Base-by-base conservation (phyloP, 2,329 filamentous ascomycete species). In the Pseudopithomyces chartarum region DNA sequence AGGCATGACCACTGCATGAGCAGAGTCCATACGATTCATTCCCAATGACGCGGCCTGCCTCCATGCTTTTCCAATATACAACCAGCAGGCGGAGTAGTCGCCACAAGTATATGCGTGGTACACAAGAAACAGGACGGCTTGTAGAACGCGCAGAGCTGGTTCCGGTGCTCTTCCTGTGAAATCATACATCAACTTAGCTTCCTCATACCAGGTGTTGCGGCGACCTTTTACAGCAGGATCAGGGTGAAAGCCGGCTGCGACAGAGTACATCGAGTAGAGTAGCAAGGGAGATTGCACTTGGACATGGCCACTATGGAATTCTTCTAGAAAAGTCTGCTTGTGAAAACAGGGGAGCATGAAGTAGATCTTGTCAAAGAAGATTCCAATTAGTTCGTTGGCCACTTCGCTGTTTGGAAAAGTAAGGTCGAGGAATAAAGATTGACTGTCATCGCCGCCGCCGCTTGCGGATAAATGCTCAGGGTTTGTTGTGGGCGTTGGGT, bases 11-110 rank as follows among this genome's bases (percentile, higher is more conserved):
- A 49, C 49, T 20, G 52, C 45, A 19, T 57, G 47, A 3, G 42
- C 56, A 12, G 60, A 57, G 51, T 74, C 71, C 55, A 73, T 61
- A 5, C 65, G 62, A 51, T 74, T 73, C 40, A 73, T 53, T 3
- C 66, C 62, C 5, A 73, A 52, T 10, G 65, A 59, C 12, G 66
- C 68, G 3, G 60, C 65, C 52, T 74, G 71, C 42, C 70, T 63
- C 72, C 72, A 75, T 6, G 67, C 65, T 45, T 71, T 73, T 6
- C 69, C 72, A 17, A 74, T 40, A n/a, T 58, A 65, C 2, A 73
- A 48, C 67, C 68, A 74, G 33, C 61, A 64, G 17, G 64, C 46
- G 13, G 66, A 70, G 52, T 67, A 74, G 43, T 74, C 70, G 1
- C 70, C 69, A 7, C 58, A 54, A 1, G 64, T 68, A 45, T 47